Conservation (phyloP, 371 early-diverging fungal species). For the Fennellomyces sp. region DNA sequence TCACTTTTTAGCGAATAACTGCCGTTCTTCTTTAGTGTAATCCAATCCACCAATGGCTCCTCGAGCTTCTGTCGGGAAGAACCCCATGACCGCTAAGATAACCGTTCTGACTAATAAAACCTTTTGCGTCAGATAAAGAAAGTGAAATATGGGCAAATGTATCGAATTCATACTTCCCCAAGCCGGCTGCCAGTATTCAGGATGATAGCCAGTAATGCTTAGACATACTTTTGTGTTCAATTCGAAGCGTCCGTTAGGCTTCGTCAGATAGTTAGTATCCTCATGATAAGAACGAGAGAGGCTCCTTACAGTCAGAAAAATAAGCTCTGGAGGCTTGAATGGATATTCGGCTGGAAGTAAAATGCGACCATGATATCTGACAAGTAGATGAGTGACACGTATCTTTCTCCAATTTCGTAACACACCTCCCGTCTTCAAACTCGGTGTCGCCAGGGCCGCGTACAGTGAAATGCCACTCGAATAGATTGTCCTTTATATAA, state of each 20-base stretch:
- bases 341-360: constrained; percentile 90
- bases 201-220: constrained; percentile 91
- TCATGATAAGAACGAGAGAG: not conserved
- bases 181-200: constrained; percentile 94
- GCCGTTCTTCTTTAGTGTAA: constrained; percentile 69
- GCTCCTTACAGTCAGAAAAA: constrained; percentile 78
- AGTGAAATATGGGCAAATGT: not conserved
- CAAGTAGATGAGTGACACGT: not conserved
- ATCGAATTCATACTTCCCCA: constrained; percentile 74
- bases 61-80: constrained; percentile 74
- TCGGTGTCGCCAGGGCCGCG: constrained; percentile 87
- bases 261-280: not conserved
- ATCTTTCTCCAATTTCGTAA: constrained; percentile 8
- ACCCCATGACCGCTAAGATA: constrained; percentile 81
- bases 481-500: constrained; percentile 68
- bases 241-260: constrained; percentile 92
- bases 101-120: constrained; percentile 74
- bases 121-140: not conserved
- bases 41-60: constrained; percentile 89
- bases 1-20: constrained; percentile 63
- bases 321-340: constrained; percentile 90
- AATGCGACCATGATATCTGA: constrained; percentile 77
- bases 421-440: constrained; percentile 82
- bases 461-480: constrained; percentile 95
- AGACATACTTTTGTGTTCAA: constrained; percentile 90